These are phyloP conservation scores for Lactarius sanguifluus DNA, from an alignment of 768 basidiomycete genomes.

Conservation along the genomic window DNA sequence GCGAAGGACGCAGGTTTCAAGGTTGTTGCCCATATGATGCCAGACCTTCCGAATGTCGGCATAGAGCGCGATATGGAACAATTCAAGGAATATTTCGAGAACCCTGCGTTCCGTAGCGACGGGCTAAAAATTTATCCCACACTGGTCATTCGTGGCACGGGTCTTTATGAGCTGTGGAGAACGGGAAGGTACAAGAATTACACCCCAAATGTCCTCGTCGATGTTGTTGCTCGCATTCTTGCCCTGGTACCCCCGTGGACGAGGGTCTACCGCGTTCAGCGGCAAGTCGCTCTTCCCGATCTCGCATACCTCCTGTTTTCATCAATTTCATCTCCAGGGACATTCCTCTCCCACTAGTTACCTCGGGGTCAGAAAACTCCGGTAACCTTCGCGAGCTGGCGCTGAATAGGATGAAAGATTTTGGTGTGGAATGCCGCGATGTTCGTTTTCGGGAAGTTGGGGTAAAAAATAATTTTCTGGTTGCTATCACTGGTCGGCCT, in stretches of 20 bases:
- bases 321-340: slow-evolving; percentile 53
- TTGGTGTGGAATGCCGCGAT: slow-evolving; percentile 96
- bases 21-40: slow-evolving; percentile 99
- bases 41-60: slow-evolving; percentile 96
- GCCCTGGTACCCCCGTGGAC: slow-evolving; percentile 99
- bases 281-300: slow-evolving; percentile 46
- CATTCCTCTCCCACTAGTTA: slow-evolving; percentile 94
- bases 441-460: slow-evolving; percentile 98
- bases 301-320: not conserved
- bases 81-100: slow-evolving; percentile 99
- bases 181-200: slow-evolving; percentile 99
- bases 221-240: slow-evolving; percentile 93
- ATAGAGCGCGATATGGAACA: slow-evolving; percentile 96
- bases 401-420: slow-evolving; percentile 97
- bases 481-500: slow-evolving; percentile 9
- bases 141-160: slow-evolving; percentile 95
- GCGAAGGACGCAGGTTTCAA: slow-evolving; percentile 99
- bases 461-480: slow-evolving; percentile 50
- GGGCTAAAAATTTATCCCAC: slow-evolving; percentile 99
- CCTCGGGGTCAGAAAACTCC: slow-evolving; percentile 96
- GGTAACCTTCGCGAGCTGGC: slow-evolving; percentile 96
- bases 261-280: slow-evolving; percentile 94
- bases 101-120: slow-evolving; percentile 94
- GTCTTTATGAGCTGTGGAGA: slow-evolving; percentile 93
- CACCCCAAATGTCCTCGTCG: slow-evolving; percentile 97